phyloP scores from a whole-genome alignment of 75 land plant species.

The Pinus albicaulis region DNA sequence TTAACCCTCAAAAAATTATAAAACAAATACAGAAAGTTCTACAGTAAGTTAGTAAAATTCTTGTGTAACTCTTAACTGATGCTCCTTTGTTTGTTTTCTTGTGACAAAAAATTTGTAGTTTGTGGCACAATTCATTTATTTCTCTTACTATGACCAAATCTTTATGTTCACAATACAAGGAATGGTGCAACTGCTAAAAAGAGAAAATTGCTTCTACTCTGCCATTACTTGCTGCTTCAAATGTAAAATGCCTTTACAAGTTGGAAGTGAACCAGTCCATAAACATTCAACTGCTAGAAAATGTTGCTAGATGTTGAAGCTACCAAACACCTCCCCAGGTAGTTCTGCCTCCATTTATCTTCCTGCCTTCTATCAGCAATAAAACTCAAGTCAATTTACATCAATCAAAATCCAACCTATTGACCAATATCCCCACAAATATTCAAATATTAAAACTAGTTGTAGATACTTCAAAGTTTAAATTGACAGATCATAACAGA shows the following conservation, averaged over 20 bases:
- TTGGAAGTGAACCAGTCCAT: background rate
- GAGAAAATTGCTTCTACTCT: background rate
- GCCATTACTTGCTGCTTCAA: background rate
- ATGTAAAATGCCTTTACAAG: background rate
- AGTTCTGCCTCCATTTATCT: background rate
- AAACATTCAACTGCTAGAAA: background rate
- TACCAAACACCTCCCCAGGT: background rate
- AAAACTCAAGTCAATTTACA: constrained; percentile 1
- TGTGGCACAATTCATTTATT: too few species aligned
- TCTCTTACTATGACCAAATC: too few species aligned
- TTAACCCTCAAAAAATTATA: too few species aligned
- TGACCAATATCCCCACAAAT: background rate
- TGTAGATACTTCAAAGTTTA: background rate
- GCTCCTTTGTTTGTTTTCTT: too few species aligned
- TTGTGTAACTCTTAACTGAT: too few species aligned
- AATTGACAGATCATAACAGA: constrained; percentile 7
- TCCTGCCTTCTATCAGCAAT: constrained; percentile 5
- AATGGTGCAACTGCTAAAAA: background rate
- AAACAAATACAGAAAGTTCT: too few species aligned
- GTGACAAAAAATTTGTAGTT: too few species aligned
- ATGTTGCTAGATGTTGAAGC: background rate
- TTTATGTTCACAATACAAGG: background rate
- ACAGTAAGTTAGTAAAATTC: too few species aligned
- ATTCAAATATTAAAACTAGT: background rate
- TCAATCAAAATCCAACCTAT: background rate